These are phyloP conservation scores for Saccharomyces eubayanus DNA, from an alignment of 805 yeast species.

Conservation along the genomic window DNA sequence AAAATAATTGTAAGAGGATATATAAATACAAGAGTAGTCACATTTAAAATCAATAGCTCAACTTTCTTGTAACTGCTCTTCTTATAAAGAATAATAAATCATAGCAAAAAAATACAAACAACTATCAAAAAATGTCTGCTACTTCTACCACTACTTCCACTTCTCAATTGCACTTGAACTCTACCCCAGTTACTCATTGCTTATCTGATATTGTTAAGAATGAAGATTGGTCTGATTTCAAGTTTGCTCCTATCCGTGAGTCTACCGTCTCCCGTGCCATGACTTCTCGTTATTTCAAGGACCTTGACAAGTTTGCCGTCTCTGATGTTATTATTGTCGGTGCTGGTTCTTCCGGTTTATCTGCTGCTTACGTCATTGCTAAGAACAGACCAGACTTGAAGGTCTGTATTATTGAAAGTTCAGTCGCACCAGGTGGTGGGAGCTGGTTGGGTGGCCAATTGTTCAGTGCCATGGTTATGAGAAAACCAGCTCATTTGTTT, in stretches of 20 bases:
- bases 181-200: constrained; percentile 20
- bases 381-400: constrained; percentile 68
- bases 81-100: neutral
- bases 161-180: constrained; percentile 14
- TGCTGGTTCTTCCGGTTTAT: constrained; percentile 69
- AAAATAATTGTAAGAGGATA: neutral
- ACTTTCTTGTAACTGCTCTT: neutral
- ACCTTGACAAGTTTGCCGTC: constrained; percentile 65
- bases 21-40: neutral
- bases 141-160: constrained; percentile 10
- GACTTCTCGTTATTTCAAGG: constrained; percentile 67
- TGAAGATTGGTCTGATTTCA: constrained; percentile 57
- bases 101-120: neutral
- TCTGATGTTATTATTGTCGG: constrained; percentile 69
- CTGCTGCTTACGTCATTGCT: constrained; percentile 68
- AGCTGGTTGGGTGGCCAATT: constrained; percentile 72
- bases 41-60: neutral
- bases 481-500: constrained; percentile 71
- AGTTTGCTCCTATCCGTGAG: constrained; percentile 67
- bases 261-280: constrained; percentile 73
- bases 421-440: constrained; percentile 76
- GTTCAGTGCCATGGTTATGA: constrained; percentile 69
- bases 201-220: constrained; percentile 27
- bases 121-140: constrained; percentile 5
- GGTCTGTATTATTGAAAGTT: constrained; percentile 65